Evolutionary conservation across 1,139 yeast species (phyloP), one percentile per base, ranked within the genome.

Genomic region (Yamadazyma triangularis): DNA sequence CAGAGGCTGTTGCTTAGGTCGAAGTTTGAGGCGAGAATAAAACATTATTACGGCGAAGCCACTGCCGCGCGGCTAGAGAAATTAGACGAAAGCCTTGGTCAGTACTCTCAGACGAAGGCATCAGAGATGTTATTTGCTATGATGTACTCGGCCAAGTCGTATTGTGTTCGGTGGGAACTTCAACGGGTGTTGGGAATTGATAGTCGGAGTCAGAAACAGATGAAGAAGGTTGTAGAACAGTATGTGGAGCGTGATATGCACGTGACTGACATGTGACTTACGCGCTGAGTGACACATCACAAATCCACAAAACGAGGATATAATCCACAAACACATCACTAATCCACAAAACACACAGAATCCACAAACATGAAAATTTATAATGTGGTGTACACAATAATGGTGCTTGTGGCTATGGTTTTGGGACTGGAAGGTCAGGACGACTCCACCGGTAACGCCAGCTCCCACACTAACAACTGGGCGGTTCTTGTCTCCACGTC

Each of bases 401-500:
- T n/a, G n/a, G n/a, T n/a, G n/a, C n/a, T n/a, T n/a, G n/a, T n/a
- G n/a, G n/a, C n/a, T n/a, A n/a, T n/a, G n/a, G n/a, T n/a, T n/a
- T n/a, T n/a, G n/a, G n/a, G n/a, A n/a, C n/a, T n/a, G n/a, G n/a
- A n/a, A n/a, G n/a, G n/a, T n/a, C n/a, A n/a, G n/a, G n/a, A n/a
- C n/a, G n/a, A n/a, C n/a, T n/a, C n/a, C n/a, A n/a, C n/a, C n/a
- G n/a, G n/a, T n/a, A n/a, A n/a, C n/a, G n/a, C n/a, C n/a, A n/a
- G n/a, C n/a, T n/a, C n/a, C 20, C 89, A 82, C 50, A 83, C 93
- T 15, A 85, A 84, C 53, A 85, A 85, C 56, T 85, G 94, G 95
- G 98, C 98, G 0, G 97, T 91, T 4, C 63, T 91, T 31, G 96
- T 91, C 20, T 88, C 96, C 3, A 89, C 98, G 1, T 88, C 97